phyloP scores from a whole-genome alignment of 2,329 filamentous ascomycete genomes.

The Cadophora sp. region DNA sequence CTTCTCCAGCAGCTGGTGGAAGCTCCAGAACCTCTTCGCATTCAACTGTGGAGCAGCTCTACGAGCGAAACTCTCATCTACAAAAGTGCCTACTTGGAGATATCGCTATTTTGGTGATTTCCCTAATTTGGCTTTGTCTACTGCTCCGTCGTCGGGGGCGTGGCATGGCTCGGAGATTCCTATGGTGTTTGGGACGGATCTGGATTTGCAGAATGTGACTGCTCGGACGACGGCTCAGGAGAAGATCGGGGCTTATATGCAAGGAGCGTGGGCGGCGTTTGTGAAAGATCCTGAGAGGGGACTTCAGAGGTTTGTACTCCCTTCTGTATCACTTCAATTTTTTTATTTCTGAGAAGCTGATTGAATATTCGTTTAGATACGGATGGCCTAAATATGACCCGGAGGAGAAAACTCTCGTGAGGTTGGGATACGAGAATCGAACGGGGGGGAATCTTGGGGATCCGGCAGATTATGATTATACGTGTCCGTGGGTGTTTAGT shows the following conservation, averaged over 20 bases:
- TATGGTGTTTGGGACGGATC: slow-evolving; percentile 12
- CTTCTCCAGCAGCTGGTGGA: slow-evolving; percentile 14
- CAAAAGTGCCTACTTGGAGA: slow-evolving; percentile 42
- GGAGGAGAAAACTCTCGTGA: slow-evolving; percentile 27
- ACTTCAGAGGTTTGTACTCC: slow-evolving; percentile 25
- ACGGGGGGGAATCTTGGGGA: slow-evolving; percentile 29
- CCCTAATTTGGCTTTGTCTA: slow-evolving; percentile 40
- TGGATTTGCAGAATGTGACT: slow-evolving; percentile 18
- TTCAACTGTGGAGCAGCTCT: slow-evolving; percentile 18
- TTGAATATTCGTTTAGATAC: slow-evolving; percentile 4
- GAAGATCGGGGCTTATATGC: slow-evolving; percentile 38
- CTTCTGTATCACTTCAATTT: not conserved
- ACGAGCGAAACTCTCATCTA: not conserved
- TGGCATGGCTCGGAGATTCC: slow-evolving; percentile 39
- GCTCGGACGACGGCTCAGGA: slow-evolving; percentile 32
- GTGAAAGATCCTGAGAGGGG: slow-evolving; percentile 44
- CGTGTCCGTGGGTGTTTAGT: slow-evolving; percentile 6
- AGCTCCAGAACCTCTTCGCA: not conserved
- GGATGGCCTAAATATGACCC: slow-evolving; percentile 34
- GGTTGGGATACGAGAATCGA: slow-evolving; percentile 31
- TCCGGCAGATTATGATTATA: slow-evolving; percentile 15
- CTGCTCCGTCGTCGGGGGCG: slow-evolving; percentile 35
- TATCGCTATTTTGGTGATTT: slow-evolving; percentile 45
- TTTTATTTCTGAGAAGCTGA: not conserved
- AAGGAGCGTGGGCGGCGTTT: slow-evolving; percentile 45